Evolutionary conservation across 23 red algal species (phyloP).

Genomic region (Gracilaria gracilis): DNA sequence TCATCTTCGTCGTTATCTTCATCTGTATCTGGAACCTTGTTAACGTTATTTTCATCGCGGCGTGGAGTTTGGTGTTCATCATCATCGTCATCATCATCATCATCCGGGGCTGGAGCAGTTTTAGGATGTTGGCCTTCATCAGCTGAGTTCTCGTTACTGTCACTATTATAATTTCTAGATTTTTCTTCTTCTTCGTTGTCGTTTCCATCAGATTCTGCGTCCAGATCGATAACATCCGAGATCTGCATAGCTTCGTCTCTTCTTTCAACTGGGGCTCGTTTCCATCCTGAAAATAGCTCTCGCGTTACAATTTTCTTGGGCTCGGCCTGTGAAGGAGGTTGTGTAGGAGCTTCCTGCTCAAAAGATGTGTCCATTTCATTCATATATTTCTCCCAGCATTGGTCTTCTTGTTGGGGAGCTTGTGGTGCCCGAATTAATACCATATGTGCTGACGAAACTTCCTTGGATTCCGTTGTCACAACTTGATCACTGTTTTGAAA

Average conservation of each 20-base stretch:
- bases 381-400: not conserved
- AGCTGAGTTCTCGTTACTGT: slow-evolving; percentile 21
- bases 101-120: not conserved
- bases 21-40: not conserved
- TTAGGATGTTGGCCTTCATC: slow-evolving; percentile 17
- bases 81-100: not conserved
- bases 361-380: not conserved
- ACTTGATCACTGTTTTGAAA: not conserved
- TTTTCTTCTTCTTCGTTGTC: slow-evolving; percentile 19
- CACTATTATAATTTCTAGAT: slow-evolving; percentile 1
- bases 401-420: not conserved
- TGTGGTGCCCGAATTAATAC: not conserved
- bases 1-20: slow-evolving; percentile 43
- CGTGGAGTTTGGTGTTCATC: not conserved
- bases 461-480: not conserved
- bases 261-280: not conserved
- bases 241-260: not conserved
- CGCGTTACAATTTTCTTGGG: not conserved
- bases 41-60: not conserved
- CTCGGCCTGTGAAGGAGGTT: not conserved
- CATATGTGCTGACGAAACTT: not conserved
- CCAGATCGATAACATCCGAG: slow-evolving; percentile 22
- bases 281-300: slow-evolving; percentile 5
- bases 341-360: not conserved
- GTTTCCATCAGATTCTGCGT: slow-evolving; percentile 29